Evolutionary conservation across 139 green algal genomes (phyloP).

Genomic region (Desmodesmus armatus): DNA sequence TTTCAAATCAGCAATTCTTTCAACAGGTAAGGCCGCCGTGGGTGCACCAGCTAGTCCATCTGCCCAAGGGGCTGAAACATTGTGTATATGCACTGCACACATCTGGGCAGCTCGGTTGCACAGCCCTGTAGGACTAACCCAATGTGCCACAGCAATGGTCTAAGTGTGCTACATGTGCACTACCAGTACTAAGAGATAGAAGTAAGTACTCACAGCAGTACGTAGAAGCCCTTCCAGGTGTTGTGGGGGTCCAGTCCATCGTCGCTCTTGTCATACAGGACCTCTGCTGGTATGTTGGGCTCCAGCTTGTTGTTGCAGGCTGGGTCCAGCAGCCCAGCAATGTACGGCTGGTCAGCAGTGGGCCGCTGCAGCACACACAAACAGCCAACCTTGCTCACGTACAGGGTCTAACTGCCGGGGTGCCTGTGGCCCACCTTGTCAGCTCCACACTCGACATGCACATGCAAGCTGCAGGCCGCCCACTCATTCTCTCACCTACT

Average conservation of each 20-base stretch:
- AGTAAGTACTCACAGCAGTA: background rate
- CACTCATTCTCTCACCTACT: no score
- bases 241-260: constrained; percentile 83
- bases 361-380: constrained; percentile 55
- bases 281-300: constrained; percentile 90
- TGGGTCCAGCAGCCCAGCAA: constrained; percentile 84
- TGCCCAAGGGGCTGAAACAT: no score
- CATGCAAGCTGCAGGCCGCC: background rate
- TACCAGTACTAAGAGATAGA: no score
- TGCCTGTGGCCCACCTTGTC: no score
- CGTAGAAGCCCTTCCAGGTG: constrained; percentile 76
- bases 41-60: no score
- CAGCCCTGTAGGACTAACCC: no score
- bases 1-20: no score
- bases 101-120: no score
- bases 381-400: background rate
- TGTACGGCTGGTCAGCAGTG: constrained; percentile 67
- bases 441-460: background rate
- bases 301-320: constrained; percentile 48
- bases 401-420: background rate
- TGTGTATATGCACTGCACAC: no score
- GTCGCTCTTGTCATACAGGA: constrained; percentile 86
- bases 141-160: no score
- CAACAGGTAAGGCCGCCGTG: no score
- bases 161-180: no score